phyloP scores from a whole-genome alignment of 345 rosid species.

The Arabidopsis arenosa region DNA sequence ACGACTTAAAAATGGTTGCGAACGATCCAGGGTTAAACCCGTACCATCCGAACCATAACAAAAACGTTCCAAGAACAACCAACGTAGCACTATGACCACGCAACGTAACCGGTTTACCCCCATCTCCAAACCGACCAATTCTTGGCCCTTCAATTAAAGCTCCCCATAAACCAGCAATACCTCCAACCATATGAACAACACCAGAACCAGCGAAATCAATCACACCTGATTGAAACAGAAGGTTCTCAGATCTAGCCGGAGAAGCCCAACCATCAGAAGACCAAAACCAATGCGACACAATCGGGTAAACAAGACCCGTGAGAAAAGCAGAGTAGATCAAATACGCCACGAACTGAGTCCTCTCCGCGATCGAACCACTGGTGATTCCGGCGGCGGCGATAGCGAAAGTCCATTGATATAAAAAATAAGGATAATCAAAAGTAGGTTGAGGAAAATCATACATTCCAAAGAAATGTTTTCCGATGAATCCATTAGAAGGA shows the following conservation, averaged over 20 bases:
- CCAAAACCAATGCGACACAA: constrained; percentile 77
- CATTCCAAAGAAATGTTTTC: constrained; percentile 45
- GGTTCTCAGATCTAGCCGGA: constrained; percentile 42
- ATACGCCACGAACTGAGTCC: constrained; percentile 75
- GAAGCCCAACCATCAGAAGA: constrained; percentile 72
- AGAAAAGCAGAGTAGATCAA: constrained; percentile 66
- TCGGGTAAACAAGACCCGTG: constrained; percentile 67
- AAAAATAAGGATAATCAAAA: constrained; percentile 59
- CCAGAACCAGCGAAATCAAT: constrained; percentile 59
- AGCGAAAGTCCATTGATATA: constrained; percentile 75
- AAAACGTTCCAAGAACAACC: constrained; percentile 54
- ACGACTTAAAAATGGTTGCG: constrained; percentile 40
- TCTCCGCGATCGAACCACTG: constrained; percentile 75
- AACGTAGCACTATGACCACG: constrained; percentile 53
- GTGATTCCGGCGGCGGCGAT: constrained; percentile 59
- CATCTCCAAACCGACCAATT: constrained; percentile 45
- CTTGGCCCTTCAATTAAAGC: constrained; percentile 54
- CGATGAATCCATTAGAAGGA: constrained; percentile 47
- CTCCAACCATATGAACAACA: constrained; percentile 56
- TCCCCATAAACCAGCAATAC: constrained; percentile 56
- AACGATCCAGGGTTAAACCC: constrained; percentile 61
- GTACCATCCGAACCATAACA: constrained; percentile 56
- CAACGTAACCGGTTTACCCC: constrained; percentile 32
- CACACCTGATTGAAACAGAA: constrained; percentile 45
- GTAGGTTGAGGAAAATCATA: constrained; percentile 31